Evolutionary conservation across 2,329 filamentous ascomycete species (phyloP).

Genomic region (Hysterium pulicare): DNA sequence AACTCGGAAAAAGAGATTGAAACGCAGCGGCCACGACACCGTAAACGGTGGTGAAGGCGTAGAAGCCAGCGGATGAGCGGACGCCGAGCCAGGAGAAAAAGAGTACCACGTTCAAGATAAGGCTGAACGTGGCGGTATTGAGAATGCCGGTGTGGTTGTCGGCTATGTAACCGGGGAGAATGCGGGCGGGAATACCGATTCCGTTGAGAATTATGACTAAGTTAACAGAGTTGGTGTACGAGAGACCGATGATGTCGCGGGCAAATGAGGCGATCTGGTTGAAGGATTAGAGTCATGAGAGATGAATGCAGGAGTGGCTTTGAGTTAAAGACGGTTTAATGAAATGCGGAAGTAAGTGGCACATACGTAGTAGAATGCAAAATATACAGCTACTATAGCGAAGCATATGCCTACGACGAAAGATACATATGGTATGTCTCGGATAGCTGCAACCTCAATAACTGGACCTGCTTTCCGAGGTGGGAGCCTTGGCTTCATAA

Average conservation of each 20-base stretch:
- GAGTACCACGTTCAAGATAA: constrained; percentile 41
- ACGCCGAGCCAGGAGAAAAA: constrained; percentile 60
- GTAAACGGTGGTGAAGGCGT: constrained; percentile 61
- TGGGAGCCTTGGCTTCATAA: constrained; percentile 48
- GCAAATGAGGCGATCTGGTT: constrained; percentile 36
- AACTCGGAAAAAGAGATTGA: constrained; percentile 38
- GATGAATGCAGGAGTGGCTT: not conserved
- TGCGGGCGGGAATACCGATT: constrained; percentile 55
- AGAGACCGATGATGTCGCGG: constrained; percentile 37
- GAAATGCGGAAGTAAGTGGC: too few species aligned
- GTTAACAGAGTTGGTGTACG: constrained; percentile 51
- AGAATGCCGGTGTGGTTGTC: constrained; percentile 56
- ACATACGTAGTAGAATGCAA: constrained; percentile 58
- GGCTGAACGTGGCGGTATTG: constrained; percentile 57
- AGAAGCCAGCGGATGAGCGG: constrained; percentile 48
- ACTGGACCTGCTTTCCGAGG: constrained; percentile 50
- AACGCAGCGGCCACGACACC: constrained; percentile 55
- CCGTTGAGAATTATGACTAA: constrained; percentile 65
- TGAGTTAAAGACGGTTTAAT: too few species aligned
- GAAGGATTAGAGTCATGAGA: constrained; percentile 22
- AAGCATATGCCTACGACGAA: constrained; percentile 47
- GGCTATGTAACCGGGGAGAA: constrained; percentile 49
- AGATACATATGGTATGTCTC: constrained; percentile 53
- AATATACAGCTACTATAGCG: constrained; percentile 53
- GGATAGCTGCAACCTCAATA: constrained; percentile 57